Evolutionary conservation across 2,329 filamentous ascomycete genomes (phyloP), one percentile per base, ranked within the genome.

Genomic region (Didymella lethalis): DNA sequence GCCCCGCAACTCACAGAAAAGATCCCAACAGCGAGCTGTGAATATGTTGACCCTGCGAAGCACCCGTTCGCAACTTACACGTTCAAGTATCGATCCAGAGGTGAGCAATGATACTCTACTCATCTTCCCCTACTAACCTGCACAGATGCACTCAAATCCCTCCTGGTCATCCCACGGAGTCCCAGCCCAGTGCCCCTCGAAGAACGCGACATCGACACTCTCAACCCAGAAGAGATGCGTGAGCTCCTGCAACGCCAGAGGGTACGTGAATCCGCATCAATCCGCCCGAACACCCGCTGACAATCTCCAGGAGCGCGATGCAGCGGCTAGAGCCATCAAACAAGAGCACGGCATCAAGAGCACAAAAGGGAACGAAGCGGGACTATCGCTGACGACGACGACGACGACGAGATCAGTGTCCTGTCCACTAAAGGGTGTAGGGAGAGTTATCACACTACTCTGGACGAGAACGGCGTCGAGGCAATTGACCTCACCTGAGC

Each of bases 131-230:
- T 52, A 43, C 62, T 29, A 7, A 29, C 1, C 3, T 2, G 10
- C 20, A 7, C 18, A 71, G 68, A 54, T 38, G 66, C 66, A 1
- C 64, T 79, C 0, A 68, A 77, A 55, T 63, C 69, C 1, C 66
- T 78, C 2, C 41, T 69, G 4, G 61, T 79, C 32, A 69, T 79
- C 16, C 69, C 67, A 3, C 66, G 70, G 11, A 67, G 54, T 1
- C 72, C 71, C 1, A 70, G 60, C 11, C 75, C 73, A 1, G 43
- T 64, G 1, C 66, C 63, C 0, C 55, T 67, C 1, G 62, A 69
- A 14, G 59, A 67, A 4, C 51, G 63, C 40, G 60, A 66, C 23
- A 7, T 64, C 3, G 43, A 66, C 3, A 52, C 49, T 0, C 44
- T 70, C 4, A 61, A 26, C 2, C n/a, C 38, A 2, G 60, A 68